Evolutionary conservation across 257 asterid species (phyloP), one percentile per base, ranked within the genome.

Genomic region (Gentiana dahurica): DNA sequence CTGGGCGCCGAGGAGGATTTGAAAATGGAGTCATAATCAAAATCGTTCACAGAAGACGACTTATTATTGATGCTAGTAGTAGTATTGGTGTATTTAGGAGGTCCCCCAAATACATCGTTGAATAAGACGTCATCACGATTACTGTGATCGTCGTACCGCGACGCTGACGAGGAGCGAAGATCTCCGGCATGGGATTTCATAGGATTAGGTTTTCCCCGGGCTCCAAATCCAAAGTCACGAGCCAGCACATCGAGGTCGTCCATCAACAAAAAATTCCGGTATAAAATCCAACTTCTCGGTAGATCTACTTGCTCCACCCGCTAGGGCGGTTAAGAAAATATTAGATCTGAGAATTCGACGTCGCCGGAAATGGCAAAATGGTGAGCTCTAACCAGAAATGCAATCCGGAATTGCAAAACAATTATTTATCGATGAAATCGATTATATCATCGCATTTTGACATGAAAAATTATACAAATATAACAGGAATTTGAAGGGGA

Each of bases 201-300:
- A 50, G 99, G 97, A 45, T 86, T 85, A 15, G 99, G 77, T 82
- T 92, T 88, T 13, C 95, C 95, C 44, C 79, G 85, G 3, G 89
- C 71, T 13, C 82, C 77, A 49, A 77, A 73, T 55, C 97, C 97
- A 64, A 72, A 81, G 54, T 80, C 87, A 8, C 94, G 80, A 15
- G 87, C 93, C 59, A 92, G 62, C 67, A 79, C 73, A 73, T 88
- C 95, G 58, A 88, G 85, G 63, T 92, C 97, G 57, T 92, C 99
- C 97, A 92, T 92, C 5, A 33, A 1, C 4, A 13, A 12, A 4
- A 53, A 48, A 11, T 41, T 3, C 9, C 35, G 6, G 24, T 41
- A 24, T 24, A 24, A 11, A 6, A 35, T 24, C 11, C 15, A 34
- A 46, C 50, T 37, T 12, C 13, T 43, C 47, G 55, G 60, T 71